Evolutionary conservation across 2,329 filamentous ascomycete species (phyloP), one percentile per base, ranked within the genome.

Genomic region (Biscogniauxia sp.): DNA sequence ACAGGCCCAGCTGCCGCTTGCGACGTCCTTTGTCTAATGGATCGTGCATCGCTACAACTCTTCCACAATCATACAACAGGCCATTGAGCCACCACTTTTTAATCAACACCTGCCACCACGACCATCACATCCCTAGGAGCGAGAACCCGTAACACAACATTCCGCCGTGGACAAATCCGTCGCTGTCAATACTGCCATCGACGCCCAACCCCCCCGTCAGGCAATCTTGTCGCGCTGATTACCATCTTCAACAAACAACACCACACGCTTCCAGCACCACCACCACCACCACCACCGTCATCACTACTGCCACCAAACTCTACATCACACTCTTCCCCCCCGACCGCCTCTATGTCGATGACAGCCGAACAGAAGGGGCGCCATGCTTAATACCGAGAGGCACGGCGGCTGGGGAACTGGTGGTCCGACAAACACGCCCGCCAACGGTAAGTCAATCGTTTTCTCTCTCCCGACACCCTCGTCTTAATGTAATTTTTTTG

Each of bases 361-460:
- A 68, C 59, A 65, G 59, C 26, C 54, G 17, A 60, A 26, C 52
- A 56, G 57, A 57, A 45, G 51, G 58, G 58, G 55, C 67, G 68
- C 65, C 54, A 73, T 73, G 70, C 62, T 69, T 66, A 68, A 69
- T 64, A 37, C 64, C 54, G 59, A 68, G 68, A 63, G 61, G 53
- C 66, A 69, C 53, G 67, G 64, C 62, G 65, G 67, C 63, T 69
- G 66, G 69, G 69, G 69, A 61, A 57, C 61, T 53, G 61, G 65
- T 57, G 61, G 61, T 60, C 53, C 58, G 60, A 57, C 63, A 54
- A 64, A 58, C 49, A 53, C 60, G 55, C 59, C 68, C 54, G 60
- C 50, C 53, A 72, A 72, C 64, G 69, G 70, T 72, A 72, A 72
- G 70, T 72, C 61, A 60, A 61, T 57, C 55, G 61, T 56, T 68